A percentile compares a stretch with the other conserved stretches of the same genome.
Evolutionary conservation across 306 rosid species (phyloP).

Genomic region (Sesbania bispinosa): DNA sequence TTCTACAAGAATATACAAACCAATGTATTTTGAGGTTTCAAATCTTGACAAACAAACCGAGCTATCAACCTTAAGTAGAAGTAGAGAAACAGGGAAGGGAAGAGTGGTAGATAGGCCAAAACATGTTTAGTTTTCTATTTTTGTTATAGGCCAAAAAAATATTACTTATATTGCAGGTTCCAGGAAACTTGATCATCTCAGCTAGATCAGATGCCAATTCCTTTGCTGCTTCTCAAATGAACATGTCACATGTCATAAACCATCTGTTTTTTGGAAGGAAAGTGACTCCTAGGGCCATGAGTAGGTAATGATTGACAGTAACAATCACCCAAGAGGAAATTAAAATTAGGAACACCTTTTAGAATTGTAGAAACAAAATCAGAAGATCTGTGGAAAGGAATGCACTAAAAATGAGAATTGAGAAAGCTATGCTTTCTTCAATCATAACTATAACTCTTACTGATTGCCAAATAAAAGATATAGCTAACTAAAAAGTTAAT

Average conservation of each 20-base stretch:
- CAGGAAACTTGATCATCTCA: slow-evolving; percentile 77
- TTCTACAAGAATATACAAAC: too few species aligned
- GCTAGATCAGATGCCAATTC: slow-evolving; percentile 93
- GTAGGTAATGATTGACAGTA: too few species aligned
- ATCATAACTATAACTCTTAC: background rate
- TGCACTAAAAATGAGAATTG: background rate
- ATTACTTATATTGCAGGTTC: slow-evolving; percentile 96
- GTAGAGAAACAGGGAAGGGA: too few species aligned
- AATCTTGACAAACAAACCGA: too few species aligned
- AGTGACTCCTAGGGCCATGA: slow-evolving; percentile 58
- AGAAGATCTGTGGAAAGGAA: background rate
- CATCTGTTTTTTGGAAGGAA: slow-evolving; percentile 78
- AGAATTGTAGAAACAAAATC: background rate
- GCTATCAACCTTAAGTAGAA: too few species aligned
- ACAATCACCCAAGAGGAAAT: too few species aligned
- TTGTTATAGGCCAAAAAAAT: too few species aligned
- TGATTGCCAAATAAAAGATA: background rate
- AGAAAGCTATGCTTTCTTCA: background rate
- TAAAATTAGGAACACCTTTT: background rate
- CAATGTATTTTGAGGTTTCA: too few species aligned
- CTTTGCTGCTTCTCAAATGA: slow-evolving; percentile 87
- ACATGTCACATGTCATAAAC: slow-evolving; percentile 88
- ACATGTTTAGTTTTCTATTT: too few species aligned
- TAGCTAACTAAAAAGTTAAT: slow-evolving; percentile 3
- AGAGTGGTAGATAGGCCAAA: too few species aligned